A percentile compares a stretch with the other conserved stretches of the same genome.
phyloP scores from a whole-genome alignment of 148 eudicot species.

The Rhododendron simsii region DNA sequence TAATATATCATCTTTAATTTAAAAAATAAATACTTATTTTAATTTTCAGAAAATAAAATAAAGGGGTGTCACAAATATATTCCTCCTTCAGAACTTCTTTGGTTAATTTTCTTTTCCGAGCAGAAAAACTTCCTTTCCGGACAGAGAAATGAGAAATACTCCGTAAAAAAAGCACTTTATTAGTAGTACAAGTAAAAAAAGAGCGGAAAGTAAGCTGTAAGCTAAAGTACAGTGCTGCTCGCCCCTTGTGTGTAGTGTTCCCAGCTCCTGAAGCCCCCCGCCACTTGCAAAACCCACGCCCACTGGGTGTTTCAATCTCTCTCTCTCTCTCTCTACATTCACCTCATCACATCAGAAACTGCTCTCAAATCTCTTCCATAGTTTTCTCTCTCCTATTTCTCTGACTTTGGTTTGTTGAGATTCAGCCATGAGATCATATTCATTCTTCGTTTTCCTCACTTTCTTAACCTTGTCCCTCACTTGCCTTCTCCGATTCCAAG shows the following conservation, averaged over 20 bases:
- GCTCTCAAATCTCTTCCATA: not conserved
- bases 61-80: too few relatives aligned
- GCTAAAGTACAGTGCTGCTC: not conserved
- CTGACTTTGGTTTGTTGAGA: not conserved
- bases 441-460: slow-evolving; percentile 18
- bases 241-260: not conserved
- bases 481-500: slow-evolving; percentile 37
- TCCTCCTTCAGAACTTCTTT: not conserved
- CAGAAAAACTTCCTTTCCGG: not conserved
- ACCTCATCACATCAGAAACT: not conserved
- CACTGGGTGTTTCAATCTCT: not conserved
- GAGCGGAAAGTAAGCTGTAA: not conserved
- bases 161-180: not conserved
- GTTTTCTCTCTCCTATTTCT: slow-evolving; percentile 10
- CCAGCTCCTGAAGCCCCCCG: not conserved
- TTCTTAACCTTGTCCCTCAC: slow-evolving; percentile 27
- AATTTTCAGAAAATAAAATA: too few relatives aligned
- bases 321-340: not conserved
- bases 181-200: not conserved
- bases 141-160: not conserved
- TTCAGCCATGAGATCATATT: slow-evolving; percentile 33
- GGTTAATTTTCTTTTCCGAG: not conserved
- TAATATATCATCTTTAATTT: too few relatives aligned
- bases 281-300: not conserved
- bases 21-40: too few relatives aligned